Evolutionary conservation across 1,284 basidiomycete genomes (phyloP).

Genomic region (Moesziomyces parantarcticus): DNA sequence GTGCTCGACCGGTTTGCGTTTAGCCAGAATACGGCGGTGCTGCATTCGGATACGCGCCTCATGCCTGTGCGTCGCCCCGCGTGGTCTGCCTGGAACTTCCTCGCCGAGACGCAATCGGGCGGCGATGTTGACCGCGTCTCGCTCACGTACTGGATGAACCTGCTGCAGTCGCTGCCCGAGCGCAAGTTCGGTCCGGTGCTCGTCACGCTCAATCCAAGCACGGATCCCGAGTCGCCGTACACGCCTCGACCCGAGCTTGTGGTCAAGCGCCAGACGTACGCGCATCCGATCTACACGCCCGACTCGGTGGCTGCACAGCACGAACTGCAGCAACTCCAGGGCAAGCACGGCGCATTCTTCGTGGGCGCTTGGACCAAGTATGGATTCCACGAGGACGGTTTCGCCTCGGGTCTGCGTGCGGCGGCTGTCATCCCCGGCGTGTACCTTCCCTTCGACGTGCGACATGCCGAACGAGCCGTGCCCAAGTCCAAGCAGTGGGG

Average conservation of each 20-base stretch:
- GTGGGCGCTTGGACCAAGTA: constrained; percentile 84
- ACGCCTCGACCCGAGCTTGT: constrained; percentile 56
- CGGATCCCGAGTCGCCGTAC: constrained; percentile 56
- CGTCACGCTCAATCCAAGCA: constrained; percentile 77
- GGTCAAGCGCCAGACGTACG: constrained; percentile 75
- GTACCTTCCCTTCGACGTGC: constrained; percentile 67
- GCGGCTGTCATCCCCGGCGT: constrained; percentile 63
- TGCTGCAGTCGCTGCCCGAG: constrained; percentile 77
- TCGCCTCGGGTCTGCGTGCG: constrained; percentile 72
- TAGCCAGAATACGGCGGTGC: constrained; percentile 77
- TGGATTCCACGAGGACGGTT: constrained; percentile 83
- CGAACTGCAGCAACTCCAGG: constrained; percentile 75
- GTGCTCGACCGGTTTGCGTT: constrained; percentile 74
- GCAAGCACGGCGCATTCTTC: constrained; percentile 74
- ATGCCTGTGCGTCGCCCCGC: constrained; percentile 52
- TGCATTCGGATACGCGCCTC: constrained; percentile 73
- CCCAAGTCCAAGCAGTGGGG: constrained; percentile 6
- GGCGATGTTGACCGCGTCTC: constrained; percentile 52
- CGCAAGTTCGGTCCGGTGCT: constrained; percentile 76
- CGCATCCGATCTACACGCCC: constrained; percentile 74
- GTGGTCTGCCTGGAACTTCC: constrained; percentile 61
- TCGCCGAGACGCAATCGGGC: constrained; percentile 30
- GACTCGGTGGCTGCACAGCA: constrained; percentile 73
- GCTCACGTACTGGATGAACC: constrained; percentile 79
- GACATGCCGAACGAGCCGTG: constrained; percentile 58